Evolutionary conservation across 129 eudicot species (phyloP).

Genomic region (Escallonia rubra): DNA sequence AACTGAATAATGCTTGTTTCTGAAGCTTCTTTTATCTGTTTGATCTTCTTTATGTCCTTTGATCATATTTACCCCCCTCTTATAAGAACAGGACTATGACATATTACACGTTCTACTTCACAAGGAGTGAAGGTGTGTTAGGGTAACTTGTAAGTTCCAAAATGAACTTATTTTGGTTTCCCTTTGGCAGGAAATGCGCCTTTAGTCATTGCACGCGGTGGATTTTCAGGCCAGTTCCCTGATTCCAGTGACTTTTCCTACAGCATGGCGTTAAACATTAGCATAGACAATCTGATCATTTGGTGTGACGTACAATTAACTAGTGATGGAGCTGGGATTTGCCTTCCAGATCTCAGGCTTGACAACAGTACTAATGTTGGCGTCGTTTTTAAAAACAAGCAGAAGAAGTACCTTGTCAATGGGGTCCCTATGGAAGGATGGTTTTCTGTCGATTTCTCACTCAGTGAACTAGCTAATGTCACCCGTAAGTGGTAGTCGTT

Average conservation of each 20-base stretch:
- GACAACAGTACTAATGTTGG: constrained; percentile 28
- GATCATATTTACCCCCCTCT: too few relatives aligned
- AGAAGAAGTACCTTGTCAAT: constrained; percentile 28
- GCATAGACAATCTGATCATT: constrained; percentile 18
- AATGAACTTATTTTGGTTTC: neutral
- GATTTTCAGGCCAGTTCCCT: constrained; percentile 59
- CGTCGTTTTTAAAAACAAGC: neutral
- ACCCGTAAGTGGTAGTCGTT: too few relatives aligned
- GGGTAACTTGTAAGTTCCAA: too few relatives aligned
- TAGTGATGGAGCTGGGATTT: constrained; percentile 43
- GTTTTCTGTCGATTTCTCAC: constrained; percentile 30
- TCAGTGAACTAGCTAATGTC: too few relatives aligned
- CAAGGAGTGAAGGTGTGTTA: too few relatives aligned
- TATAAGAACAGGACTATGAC: too few relatives aligned
- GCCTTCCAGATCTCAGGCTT: constrained; percentile 39
- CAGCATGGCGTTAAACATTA: constrained; percentile 15
- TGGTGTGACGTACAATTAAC: constrained; percentile 65
- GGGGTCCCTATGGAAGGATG: constrained; percentile 36
- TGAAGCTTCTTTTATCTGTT: too few relatives aligned
- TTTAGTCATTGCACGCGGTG: constrained; percentile 46
- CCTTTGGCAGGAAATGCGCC: constrained; percentile 33
- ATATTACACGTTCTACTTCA: too few relatives aligned
- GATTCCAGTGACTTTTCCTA: constrained; percentile 36
- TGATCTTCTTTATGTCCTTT: too few relatives aligned
- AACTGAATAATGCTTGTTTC: too few relatives aligned